Conservation (phyloP, 1,139 yeast genomes). For the Hyphopichia buzzinii region DNA sequence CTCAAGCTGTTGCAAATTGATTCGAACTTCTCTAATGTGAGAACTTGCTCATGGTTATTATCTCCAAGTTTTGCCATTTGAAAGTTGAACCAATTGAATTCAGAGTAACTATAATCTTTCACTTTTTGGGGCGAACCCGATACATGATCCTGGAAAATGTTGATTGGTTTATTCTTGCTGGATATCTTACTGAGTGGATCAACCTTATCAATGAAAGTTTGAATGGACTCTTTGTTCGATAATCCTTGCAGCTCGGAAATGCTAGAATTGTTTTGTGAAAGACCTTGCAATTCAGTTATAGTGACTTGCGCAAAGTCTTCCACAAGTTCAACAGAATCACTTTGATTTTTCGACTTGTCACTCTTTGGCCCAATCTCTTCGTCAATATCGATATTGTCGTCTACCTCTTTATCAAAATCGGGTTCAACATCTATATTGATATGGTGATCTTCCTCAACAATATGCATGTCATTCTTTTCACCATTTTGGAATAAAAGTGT, state of each 20-base stretch:
- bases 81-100: constrained; percentile 42
- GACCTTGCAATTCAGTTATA: constrained; percentile 19
- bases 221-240: constrained; percentile 21
- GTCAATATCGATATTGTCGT: constrained; percentile 10
- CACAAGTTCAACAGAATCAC: constrained; percentile 25
- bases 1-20: constrained; percentile 17
- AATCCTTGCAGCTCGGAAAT: not conserved
- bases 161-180: constrained; percentile 31
- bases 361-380: not conserved
- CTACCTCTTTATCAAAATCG: constrained; percentile 10
- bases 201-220: constrained; percentile 36
- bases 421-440: constrained; percentile 9
- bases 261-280: not conserved
- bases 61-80: constrained; percentile 26
- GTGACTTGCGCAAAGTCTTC: constrained; percentile 42
- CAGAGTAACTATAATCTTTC: constrained; percentile 30
- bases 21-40: constrained; percentile 17
- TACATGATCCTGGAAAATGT: constrained; percentile 36
- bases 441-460: constrained; percentile 3
- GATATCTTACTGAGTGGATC: constrained; percentile 42
- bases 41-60: constrained; percentile 9
- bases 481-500: constrained; percentile 7
- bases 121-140: constrained; percentile 36
- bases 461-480: constrained; percentile 3
- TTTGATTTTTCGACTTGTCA: constrained; percentile 9